Evolutionary conservation across 768 basidiomycete genomes (phyloP).

Genomic region (Psilocybe tampanensis): DNA sequence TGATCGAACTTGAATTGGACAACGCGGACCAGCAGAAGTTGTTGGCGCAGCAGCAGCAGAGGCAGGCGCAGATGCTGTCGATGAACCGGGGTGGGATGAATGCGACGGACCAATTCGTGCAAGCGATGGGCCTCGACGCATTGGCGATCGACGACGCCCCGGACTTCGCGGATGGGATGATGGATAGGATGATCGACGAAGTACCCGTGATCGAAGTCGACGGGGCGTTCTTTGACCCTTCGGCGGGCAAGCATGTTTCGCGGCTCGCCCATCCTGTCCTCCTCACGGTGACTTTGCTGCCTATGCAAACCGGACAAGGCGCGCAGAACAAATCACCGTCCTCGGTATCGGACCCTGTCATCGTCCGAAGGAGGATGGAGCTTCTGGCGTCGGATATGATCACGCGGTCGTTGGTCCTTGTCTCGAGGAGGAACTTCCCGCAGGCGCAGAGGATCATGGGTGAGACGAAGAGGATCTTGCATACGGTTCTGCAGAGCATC

Average conservation of each 20-base stretch:
- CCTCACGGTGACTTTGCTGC: slow-evolving; percentile 91
- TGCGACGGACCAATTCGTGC: slow-evolving; percentile 89
- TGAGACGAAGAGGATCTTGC: slow-evolving; percentile 90
- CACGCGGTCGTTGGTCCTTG: slow-evolving; percentile 89
- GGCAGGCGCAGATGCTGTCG: slow-evolving; percentile 16
- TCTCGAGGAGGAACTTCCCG: slow-evolving; percentile 86
- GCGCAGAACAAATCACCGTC: slow-evolving; percentile 34
- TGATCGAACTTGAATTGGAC: slow-evolving; percentile 93
- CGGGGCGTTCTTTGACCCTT: slow-evolving; percentile 92
- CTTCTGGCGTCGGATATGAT: slow-evolving; percentile 97
- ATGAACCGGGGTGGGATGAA: slow-evolving; percentile 47
- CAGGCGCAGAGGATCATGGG: slow-evolving; percentile 90
- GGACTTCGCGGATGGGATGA: slow-evolving; percentile 87
- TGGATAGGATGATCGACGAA: slow-evolving; percentile 97
- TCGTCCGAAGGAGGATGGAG: slow-evolving; percentile 95
- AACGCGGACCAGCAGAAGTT: slow-evolving; percentile 58
- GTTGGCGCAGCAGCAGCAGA: slow-evolving; percentile 22
- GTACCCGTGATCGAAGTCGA: slow-evolving; percentile 96
- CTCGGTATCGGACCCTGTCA: slow-evolving; percentile 75
- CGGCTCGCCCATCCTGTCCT: slow-evolving; percentile 91
- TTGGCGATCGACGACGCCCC: slow-evolving; percentile 70
- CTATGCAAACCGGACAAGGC: slow-evolving; percentile 37
- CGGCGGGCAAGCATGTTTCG: slow-evolving; percentile 79
- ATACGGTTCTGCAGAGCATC: slow-evolving; percentile 86
- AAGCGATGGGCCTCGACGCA: slow-evolving; percentile 80